Evolutionary conservation across 164 flowering plant species (phyloP), one percentile per base, ranked within the genome.

Genomic region (Stephania yunnanensis): DNA sequence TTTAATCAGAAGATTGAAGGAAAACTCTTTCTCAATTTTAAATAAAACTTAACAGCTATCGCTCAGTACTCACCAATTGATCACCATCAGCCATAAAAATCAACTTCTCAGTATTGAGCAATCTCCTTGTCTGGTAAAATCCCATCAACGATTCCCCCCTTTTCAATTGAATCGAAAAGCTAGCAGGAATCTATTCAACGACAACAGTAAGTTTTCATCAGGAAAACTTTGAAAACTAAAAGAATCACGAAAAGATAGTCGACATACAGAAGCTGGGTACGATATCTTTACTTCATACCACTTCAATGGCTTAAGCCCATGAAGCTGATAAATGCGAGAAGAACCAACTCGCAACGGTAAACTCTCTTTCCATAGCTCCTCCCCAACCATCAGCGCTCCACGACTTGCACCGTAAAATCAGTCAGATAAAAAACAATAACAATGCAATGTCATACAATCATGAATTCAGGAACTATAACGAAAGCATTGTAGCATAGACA

Each of bases 251-350:
- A 2, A n/a, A 76, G 58, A 10, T 30, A 10, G 31, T 11, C 67
- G 3, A 91, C 98, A 83, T 95, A 93, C 99, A 87, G 99, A 95
- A 86, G 97, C 98, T 76, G 98, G 99, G 81, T 91, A 95, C 73
- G 97, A 95, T 86, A 95, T 93, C 98, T 95, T 93, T 88, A 95
- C 97, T 92, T 95, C 98, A 69, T 95, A 93, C 97, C 92, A 92
- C 79, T 78, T 80, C 52, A 77, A 70, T 66, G 93, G 75, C 84
- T 88, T 90, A 71, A 93, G 87, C 44, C 98, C 97, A 67, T 79
- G 84, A 44, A 95, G 79, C 69, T 79, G 77, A 78, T 93, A 95
- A 55, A 82, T 71, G 46, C 97, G 76, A 75, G 89, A 75, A 75
- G 89, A 85, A 75, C 99, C 99, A 82, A 69, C 77, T 76, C 84